These are phyloP conservation scores for Moricandia arvensis DNA, from an alignment of 345 rosid genomes.

Conservation along the genomic window DNA sequence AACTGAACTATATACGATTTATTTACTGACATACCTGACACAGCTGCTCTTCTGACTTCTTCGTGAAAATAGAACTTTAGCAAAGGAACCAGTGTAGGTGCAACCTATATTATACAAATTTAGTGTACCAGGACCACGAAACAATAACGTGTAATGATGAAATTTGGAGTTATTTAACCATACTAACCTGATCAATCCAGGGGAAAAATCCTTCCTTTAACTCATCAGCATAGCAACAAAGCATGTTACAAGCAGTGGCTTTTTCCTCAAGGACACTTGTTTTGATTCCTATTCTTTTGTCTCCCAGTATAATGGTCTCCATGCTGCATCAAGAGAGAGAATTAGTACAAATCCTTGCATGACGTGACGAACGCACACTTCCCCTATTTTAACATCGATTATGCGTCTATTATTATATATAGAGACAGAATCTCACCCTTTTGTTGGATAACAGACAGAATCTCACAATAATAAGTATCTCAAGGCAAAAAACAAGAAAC, in stretches of 20 bases:
- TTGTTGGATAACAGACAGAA: background rate
- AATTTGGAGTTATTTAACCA: slow-evolving; percentile 1
- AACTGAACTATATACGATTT: background rate
- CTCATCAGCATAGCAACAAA: slow-evolving; percentile 99
- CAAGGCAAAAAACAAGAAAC: background rate
- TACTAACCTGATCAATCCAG: slow-evolving; percentile 93
- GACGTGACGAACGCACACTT: background rate
- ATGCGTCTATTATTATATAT: background rate
- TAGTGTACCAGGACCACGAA: background rate
- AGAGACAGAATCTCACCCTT: background rate
- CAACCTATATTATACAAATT: slow-evolving; percentile 58
- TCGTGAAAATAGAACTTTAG: slow-evolving; percentile 99
- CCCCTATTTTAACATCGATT: background rate
- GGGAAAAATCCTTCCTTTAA: slow-evolving; percentile 98
- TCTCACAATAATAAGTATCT: background rate
- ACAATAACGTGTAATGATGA: background rate
- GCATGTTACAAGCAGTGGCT: slow-evolving; percentile 99
- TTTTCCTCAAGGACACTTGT: slow-evolving; percentile 98
- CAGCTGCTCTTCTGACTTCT: slow-evolving; percentile 99
- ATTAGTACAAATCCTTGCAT: background rate
- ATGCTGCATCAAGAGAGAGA: slow-evolving; percentile 55
- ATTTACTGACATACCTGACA: slow-evolving; percentile 65
- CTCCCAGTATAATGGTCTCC: slow-evolving; percentile 99
- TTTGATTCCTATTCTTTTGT: slow-evolving; percentile 98
- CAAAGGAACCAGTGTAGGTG: slow-evolving; percentile 91